phyloP scores from a whole-genome alignment of 495 filamentous ascomycete genomes.

The Neurospora intermedia region DNA sequence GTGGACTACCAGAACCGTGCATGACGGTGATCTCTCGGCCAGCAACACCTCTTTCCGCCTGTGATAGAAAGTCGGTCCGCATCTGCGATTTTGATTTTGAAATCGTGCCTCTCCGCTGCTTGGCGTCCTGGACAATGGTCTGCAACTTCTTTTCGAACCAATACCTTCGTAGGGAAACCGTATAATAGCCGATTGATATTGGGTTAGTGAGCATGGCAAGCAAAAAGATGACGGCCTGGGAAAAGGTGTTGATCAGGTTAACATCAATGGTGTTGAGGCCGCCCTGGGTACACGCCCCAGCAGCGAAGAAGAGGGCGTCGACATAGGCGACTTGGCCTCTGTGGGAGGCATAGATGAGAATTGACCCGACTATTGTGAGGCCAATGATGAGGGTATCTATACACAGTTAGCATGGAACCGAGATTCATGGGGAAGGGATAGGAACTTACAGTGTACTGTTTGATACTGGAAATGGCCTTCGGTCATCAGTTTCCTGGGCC shows the following conservation, averaged over 20 bases:
- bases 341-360: conserved; percentile 57
- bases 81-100: conserved; percentile 44
- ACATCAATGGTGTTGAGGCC: conserved; percentile 82
- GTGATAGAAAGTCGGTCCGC: conserved; percentile 38
- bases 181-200: conserved; percentile 76
- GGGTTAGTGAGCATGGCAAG: conserved; percentile 70
- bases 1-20: conserved; percentile 35
- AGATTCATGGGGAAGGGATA: not conserved
- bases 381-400: conserved; percentile 72
- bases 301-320: conserved; percentile 79
- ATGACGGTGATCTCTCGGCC: conserved; percentile 66
- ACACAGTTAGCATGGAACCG: not conserved
- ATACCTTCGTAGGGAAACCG: conserved; percentile 86
- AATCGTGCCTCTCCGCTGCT: conserved; percentile 31
- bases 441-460: conserved; percentile 62
- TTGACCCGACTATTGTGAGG: conserved; percentile 56
- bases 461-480: conserved; percentile 66
- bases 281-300: conserved; percentile 76
- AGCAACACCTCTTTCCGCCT: conserved; percentile 57
- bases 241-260: conserved; percentile 63
- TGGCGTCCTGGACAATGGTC: conserved; percentile 47
- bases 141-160: conserved; percentile 94
- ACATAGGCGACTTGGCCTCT: conserved; percentile 56
- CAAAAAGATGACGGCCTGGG: conserved; percentile 64
- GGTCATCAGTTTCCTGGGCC: not conserved